A percentile compares a stretch with the other conserved stretches of the same genome.
Conservation (phyloP, 805 yeast genomes). For the Saccharomycopsis babjevae region DNA sequence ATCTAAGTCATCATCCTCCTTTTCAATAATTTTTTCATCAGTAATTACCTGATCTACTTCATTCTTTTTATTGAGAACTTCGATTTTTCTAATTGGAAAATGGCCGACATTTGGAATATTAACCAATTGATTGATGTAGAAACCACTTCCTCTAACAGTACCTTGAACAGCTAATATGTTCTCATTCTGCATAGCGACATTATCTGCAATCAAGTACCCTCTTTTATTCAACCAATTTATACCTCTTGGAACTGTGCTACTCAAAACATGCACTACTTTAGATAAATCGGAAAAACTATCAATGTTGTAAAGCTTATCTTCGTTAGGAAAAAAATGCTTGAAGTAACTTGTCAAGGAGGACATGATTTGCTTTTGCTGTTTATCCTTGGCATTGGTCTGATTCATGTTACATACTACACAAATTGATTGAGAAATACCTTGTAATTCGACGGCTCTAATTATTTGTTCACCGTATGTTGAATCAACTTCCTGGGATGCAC, state of each 20-base stretch:
- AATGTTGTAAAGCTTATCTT: conserved; percentile 64
- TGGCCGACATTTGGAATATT: conserved; percentile 91
- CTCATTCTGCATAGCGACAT: conserved; percentile 29
- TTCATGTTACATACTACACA: conserved; percentile 74
- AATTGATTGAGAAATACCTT: conserved; percentile 77
- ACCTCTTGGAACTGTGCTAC: conserved; percentile 81
- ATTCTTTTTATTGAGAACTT: conserved; percentile 29
- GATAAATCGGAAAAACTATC: conserved; percentile 60
- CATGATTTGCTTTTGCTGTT: conserved; percentile 62
- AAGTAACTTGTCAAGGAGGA: conserved; percentile 57
- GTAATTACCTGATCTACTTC: conserved; percentile 24
- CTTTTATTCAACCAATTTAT: conserved; percentile 90
- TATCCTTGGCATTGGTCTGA: conserved; percentile 56
- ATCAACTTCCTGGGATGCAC: conserved; percentile 79
- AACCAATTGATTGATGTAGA: conserved; percentile 64
- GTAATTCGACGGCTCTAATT: conserved; percentile 78
- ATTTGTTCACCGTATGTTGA: conserved; percentile 76
- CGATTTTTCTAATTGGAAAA: conserved; percentile 63
- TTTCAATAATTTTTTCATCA: conserved; percentile 25
- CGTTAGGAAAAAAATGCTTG: conserved; percentile 69
- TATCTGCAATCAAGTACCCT: conserved; percentile 76
- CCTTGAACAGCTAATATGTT: conserved; percentile 60
- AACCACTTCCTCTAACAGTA: conserved; percentile 76
- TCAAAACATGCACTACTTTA: conserved; percentile 61
- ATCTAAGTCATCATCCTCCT: conserved; percentile 13